phyloP scores from a whole-genome alignment of 2,329 filamentous ascomycete species.

The Podosphaera fusca region DNA sequence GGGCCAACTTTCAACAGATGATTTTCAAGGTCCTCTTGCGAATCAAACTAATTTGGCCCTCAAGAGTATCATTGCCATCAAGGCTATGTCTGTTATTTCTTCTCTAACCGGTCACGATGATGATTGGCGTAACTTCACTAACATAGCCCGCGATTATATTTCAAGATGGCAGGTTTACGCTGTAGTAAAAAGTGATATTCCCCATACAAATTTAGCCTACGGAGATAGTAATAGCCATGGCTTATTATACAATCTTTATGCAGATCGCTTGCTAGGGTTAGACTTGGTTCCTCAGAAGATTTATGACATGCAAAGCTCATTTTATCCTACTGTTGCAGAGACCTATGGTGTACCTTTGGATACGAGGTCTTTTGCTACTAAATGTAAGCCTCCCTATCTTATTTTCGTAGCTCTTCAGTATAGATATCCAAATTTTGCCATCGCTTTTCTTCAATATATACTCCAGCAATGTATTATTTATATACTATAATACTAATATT shows the following conservation, averaged over 20 bases:
- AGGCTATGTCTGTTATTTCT: conserved; percentile 55
- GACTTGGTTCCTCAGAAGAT: conserved; percentile 50
- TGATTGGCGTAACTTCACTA: conserved; percentile 34
- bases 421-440: not conserved
- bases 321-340: conserved; percentile 50
- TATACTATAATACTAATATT: not conserved
- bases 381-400: conserved; percentile 23
- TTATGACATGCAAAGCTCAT: conserved; percentile 55
- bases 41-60: conserved; percentile 66
- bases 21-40: conserved; percentile 58
- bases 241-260: conserved; percentile 60
- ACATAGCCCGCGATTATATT: conserved; percentile 46
- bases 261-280: conserved; percentile 57
- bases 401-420: not conserved
- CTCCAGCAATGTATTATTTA: not conserved
- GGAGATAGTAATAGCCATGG: conserved; percentile 29
- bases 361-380: conserved; percentile 58
- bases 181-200: conserved; percentile 35
- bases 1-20: conserved; percentile 61
- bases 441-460: not conserved
- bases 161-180: conserved; percentile 47
- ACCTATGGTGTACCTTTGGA: conserved; percentile 66
- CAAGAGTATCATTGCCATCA: conserved; percentile 65
- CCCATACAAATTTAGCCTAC: conserved; percentile 62
- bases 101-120: conserved; percentile 31